Conservation (phyloP, 495 filamentous ascomycete species). For the Hyaloscypha finlandica region DNA sequence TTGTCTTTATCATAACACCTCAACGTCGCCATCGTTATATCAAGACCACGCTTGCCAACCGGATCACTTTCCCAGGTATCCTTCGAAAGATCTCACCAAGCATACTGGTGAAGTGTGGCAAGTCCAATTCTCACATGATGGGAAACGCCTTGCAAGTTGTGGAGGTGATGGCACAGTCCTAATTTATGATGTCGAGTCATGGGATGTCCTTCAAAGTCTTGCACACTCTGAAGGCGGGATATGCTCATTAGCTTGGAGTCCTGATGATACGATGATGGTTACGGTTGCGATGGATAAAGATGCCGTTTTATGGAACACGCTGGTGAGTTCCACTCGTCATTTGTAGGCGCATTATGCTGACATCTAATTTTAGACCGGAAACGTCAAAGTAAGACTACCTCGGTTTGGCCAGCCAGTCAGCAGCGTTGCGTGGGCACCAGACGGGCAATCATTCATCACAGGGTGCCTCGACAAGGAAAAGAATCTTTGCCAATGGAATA, state of each 20-base stretch:
- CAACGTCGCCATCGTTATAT: constrained; percentile 80
- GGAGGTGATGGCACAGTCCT: constrained; percentile 72
- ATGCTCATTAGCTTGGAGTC: constrained; percentile 84
- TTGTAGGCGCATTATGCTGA: constrained; percentile 6
- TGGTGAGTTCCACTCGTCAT: constrained; percentile 51
- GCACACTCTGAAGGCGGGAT: constrained; percentile 66
- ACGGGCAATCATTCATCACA: constrained; percentile 77
- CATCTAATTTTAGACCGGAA: constrained; percentile 61
- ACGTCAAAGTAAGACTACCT: constrained; percentile 61
- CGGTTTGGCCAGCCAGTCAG: constrained; percentile 80
- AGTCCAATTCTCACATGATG: constrained; percentile 87
- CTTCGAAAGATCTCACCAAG: constrained; percentile 65
- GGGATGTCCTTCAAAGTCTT: constrained; percentile 64
- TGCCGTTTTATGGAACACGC: constrained; percentile 77
- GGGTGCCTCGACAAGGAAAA: constrained; percentile 71
- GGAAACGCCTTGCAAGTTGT: constrained; percentile 78
- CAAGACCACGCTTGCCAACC: constrained; percentile 83
- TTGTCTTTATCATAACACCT: constrained; percentile 87
- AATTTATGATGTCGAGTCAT: constrained; percentile 77
- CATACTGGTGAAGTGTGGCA: constrained; percentile 90
- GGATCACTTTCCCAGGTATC: constrained; percentile 72
- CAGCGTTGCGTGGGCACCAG: constrained; percentile 80
- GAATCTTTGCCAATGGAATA: constrained; percentile 69
- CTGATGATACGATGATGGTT: constrained; percentile 81
- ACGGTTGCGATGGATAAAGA: constrained; percentile 75